phyloP scores from a whole-genome alignment of 148 eudicot species.

The Silene uniflora region DNA sequence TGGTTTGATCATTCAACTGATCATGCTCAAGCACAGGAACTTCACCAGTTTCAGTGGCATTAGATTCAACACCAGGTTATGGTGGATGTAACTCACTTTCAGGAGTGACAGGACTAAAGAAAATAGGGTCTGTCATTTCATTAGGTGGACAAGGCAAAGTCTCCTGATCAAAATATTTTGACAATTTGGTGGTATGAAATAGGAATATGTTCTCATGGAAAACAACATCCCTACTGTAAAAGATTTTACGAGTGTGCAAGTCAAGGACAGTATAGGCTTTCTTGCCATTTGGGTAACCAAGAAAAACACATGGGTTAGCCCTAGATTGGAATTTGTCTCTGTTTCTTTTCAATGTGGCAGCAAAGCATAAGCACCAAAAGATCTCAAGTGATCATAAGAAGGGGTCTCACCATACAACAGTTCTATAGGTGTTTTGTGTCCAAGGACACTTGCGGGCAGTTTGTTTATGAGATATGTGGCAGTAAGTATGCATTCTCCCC shows the following conservation, averaged over 20 bases:
- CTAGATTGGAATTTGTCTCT: neutral
- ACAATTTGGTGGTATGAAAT: neutral
- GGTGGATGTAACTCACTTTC: too few relatives aligned
- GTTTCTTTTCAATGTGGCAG: neutral
- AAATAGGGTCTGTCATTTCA: too few relatives aligned
- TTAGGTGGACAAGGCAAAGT: neutral
- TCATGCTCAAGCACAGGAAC: too few relatives aligned
- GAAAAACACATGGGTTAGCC: neutral
- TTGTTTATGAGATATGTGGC: too few relatives aligned
- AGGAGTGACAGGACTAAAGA: too few relatives aligned
- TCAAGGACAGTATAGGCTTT: neutral
- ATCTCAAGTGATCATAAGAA: neutral
- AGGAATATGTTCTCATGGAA: neutral
- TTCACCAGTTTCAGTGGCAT: too few relatives aligned
- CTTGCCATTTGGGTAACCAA: neutral
- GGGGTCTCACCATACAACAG: neutral
- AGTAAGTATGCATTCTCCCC: too few relatives aligned
- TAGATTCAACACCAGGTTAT: too few relatives aligned
- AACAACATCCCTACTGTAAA: neutral
- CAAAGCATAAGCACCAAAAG: constrained; percentile 3
- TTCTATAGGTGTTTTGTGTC: neutral
- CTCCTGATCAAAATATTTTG: neutral
- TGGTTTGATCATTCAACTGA: too few relatives aligned
- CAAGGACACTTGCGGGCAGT: too few relatives aligned
- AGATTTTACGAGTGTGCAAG: neutral